A percentile compares a stretch with the other conserved stretches of the same genome.
Evolutionary conservation across 768 basidiomycete genomes (phyloP).

Genomic region (Hygrophorus russula): DNA sequence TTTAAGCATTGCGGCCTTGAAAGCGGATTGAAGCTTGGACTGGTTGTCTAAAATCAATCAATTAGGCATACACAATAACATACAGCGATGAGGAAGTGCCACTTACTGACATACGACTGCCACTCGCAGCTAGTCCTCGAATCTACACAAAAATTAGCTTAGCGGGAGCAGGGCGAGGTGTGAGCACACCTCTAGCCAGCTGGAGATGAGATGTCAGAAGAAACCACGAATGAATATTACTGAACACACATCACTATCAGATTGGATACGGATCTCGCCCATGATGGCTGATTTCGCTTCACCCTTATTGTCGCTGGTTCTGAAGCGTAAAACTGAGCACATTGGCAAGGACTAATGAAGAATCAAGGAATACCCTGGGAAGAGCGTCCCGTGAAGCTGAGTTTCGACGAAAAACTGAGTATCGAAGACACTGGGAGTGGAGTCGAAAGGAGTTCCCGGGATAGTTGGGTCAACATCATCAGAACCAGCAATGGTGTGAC

Average conservation of each 20-base stretch:
- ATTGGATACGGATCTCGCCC: no score
- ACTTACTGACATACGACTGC: conserved; percentile 31
- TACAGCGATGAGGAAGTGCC: neutral
- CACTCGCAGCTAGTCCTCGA: conserved; percentile 34
- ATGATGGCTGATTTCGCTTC: no score
- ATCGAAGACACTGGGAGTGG: conserved; percentile 31
- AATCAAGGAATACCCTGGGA: conserved; percentile 13
- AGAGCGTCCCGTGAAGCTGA: conserved; percentile 29
- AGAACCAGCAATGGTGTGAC: conserved; percentile 17
- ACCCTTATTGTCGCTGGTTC: conserved; percentile 19
- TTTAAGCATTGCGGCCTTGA: conserved; percentile 33
- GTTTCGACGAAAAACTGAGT: conserved; percentile 36
- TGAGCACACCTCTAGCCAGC: conserved; percentile 17
- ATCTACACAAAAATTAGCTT: conserved; percentile 16
- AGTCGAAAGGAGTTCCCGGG: conserved; percentile 31
- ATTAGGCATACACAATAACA: neutral
- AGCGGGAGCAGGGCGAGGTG: neutral
- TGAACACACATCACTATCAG: neutral
- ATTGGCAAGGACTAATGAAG: neutral
- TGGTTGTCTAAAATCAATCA: conserved; percentile 17
- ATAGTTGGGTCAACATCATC: conserved; percentile 22
- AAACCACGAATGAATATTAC: conserved; percentile 30
- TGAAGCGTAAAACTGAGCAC: conserved; percentile 12
- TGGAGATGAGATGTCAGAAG: conserved; percentile 33
- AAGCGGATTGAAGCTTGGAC: conserved; percentile 20